phyloP scores from a whole-genome alignment of 1,284 basidiomycete species.

The Ceratobasidium sp. region DNA sequence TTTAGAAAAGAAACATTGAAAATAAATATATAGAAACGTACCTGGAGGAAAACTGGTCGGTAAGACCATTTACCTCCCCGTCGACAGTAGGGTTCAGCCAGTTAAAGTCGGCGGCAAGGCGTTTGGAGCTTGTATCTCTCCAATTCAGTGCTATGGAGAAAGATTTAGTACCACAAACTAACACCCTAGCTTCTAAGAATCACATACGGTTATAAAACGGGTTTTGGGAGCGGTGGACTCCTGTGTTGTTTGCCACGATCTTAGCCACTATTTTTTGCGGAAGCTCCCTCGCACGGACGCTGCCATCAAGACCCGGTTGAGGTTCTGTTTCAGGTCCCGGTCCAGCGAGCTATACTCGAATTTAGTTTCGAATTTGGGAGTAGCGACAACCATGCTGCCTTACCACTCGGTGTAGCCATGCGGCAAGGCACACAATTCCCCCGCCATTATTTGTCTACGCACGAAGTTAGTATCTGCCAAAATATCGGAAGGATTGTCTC shows the following conservation, averaged over 20 bases:
- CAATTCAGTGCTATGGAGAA: conserved; percentile 8
- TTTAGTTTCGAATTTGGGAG: neutral
- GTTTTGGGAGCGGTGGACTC: neutral
- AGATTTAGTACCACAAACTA: neutral
- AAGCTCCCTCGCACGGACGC: conserved; percentile 32
- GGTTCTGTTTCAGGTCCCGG: conserved; percentile 15
- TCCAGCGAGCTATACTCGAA: conserved; percentile 36
- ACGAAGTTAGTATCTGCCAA: neutral
- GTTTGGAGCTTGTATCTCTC: conserved; percentile 1
- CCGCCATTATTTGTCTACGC: conserved; percentile 71
- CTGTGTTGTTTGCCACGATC: conserved; percentile 13
- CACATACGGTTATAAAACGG: conserved; percentile 29
- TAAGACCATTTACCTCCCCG: conserved; percentile 20
- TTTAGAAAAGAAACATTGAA: no score
- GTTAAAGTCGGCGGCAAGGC: conserved; percentile 27
- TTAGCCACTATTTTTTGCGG: conserved; percentile 30
- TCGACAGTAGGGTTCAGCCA: conserved; percentile 35
- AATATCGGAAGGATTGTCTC: conserved; percentile 49
- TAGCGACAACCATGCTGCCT: neutral
- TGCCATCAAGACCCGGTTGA: conserved; percentile 36
- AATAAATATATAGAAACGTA: neutral
- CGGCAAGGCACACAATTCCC: conserved; percentile 54
- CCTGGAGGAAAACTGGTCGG: conserved; percentile 32
- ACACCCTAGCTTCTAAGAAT: no score
- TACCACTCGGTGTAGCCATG: conserved; percentile 40